These are phyloP conservation scores for Rosa lucieae DNA, from an alignment of 306 rosid species.

Conservation along the genomic window DNA sequence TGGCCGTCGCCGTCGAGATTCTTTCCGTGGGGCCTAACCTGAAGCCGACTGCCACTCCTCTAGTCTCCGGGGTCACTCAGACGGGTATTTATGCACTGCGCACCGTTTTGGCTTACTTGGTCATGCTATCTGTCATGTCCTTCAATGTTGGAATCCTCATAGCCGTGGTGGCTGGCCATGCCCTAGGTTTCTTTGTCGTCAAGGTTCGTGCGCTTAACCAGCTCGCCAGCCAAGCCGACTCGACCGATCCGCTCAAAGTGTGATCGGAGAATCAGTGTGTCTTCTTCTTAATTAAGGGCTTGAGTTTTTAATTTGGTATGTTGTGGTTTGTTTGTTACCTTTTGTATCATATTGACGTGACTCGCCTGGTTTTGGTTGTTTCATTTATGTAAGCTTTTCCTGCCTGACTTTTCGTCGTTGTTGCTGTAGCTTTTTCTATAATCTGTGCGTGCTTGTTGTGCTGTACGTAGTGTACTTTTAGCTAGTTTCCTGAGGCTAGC, in stretches of 20 bases:
- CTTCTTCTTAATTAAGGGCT: not conserved
- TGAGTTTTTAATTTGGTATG: not conserved
- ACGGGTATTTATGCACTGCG: constrained; percentile 52
- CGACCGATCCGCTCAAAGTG: constrained; percentile 7
- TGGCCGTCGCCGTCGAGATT: constrained; percentile 56
- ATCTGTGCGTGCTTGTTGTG: not conserved
- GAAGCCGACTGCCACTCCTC: constrained; percentile 30
- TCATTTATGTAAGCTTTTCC: not conserved
- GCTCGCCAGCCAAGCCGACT: not conserved
- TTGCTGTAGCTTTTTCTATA: not conserved
- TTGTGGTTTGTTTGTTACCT: not conserved
- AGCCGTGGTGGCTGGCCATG: constrained; percentile 59
- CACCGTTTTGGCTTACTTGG: constrained; percentile 49
- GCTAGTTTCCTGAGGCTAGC: not conserved
- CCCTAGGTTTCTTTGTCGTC: constrained; percentile 30
- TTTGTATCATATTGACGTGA: not conserved
- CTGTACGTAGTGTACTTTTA: not conserved
- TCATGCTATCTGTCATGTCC: constrained; percentile 73
- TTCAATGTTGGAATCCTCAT: constrained; percentile 67
- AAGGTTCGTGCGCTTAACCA: constrained; percentile 27
- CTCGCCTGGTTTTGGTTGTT: not conserved
- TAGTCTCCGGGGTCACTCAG: constrained; percentile 25
- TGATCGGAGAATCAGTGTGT: not conserved
- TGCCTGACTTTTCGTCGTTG: not conserved
- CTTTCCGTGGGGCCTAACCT: constrained; percentile 46